These are phyloP conservation scores for Clarkia xantiana DNA, from an alignment of 345 rosid species.

Conservation along the genomic window DNA sequence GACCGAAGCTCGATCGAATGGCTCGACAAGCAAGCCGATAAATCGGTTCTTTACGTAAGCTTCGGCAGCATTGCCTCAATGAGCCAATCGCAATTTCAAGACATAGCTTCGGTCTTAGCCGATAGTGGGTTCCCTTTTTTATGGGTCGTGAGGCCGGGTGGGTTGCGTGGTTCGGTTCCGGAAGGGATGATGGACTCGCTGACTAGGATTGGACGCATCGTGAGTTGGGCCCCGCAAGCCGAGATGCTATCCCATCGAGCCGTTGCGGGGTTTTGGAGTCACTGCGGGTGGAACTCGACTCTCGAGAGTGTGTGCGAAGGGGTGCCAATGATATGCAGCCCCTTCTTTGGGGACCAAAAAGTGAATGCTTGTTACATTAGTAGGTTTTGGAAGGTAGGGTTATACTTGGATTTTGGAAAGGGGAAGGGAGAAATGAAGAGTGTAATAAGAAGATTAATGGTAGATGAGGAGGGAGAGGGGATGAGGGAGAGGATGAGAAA, in stretches of 20 bases:
- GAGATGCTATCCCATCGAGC: constrained; percentile 6
- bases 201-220: constrained; percentile 1
- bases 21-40: constrained; percentile 19
- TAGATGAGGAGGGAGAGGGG: constrained; percentile 2
- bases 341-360: constrained; percentile 9
- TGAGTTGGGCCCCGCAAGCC: constrained; percentile 11
- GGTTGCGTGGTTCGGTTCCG: neutral
- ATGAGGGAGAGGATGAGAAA: constrained; percentile 2
- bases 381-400: constrained; percentile 4
- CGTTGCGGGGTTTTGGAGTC: constrained; percentile 6
- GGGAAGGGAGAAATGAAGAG: constrained; percentile 3
- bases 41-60: constrained; percentile 31
- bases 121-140: constrained; percentile 4
- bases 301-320: constrained; percentile 10
- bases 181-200: constrained; percentile 2
- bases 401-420: neutral
- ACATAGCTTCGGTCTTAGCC: constrained; percentile 5
- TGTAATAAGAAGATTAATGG: constrained; percentile 6
- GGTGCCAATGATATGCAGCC: constrained; percentile 6
- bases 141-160: constrained; percentile 8
- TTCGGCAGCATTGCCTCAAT: constrained; percentile 29
- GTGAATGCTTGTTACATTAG: constrained; percentile 9
- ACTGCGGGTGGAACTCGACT: constrained; percentile 10
- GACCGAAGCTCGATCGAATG: constrained; percentile 23
- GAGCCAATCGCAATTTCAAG: constrained; percentile 5